Evolutionary conservation across 306 rosid genomes (phyloP), one percentile per base, ranked within the genome.

Genomic region (Rosa persica): DNA sequence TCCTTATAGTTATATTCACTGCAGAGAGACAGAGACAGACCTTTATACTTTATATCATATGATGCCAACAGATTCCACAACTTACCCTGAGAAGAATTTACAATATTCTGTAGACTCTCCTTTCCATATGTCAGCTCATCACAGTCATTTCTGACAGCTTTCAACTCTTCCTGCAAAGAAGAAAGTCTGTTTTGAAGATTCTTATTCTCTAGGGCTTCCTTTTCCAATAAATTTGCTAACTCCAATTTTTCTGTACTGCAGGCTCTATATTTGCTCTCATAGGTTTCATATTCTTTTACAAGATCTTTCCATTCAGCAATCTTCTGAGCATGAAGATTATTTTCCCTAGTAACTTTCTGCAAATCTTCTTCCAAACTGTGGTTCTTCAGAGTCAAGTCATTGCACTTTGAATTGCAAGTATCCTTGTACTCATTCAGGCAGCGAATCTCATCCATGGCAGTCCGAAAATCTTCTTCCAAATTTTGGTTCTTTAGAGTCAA

Each of bases 201-300:
- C 36, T 51, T 80, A 58, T 82, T 96, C 84, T 86, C 92, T 51
- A 72, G 76, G 78, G 79, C 81, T 83, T 89, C 86, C 78, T 82
- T 79, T 68, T 86, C 71, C 87, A 90, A 74, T 51, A 81, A 83
- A 79, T 78, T 85, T 72, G 82, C 90, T 81, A 93, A 78, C 81
- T 89, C 94, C 38, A 87, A 46, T 74, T 93, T 96, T 84, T 96
- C 94, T 43, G 85, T 77, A 75, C 79, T 67, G 84, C 96, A 82
- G 73, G 81, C 86, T 70, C 81, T 70, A 13, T 87, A 93, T 80
- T 90, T 87, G 68, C 78, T 82, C 90, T 87, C 89, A 73, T 61
- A 89, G 78, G 81, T 85, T 80, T 85, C 88, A 78, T 79, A 84
- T 75, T 90, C 92, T 70, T 84, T 76, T 82, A 90, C 58, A 77